phyloP scores from a whole-genome alignment of 148 eudicot genomes.

The Polygonum aviculare region DNA sequence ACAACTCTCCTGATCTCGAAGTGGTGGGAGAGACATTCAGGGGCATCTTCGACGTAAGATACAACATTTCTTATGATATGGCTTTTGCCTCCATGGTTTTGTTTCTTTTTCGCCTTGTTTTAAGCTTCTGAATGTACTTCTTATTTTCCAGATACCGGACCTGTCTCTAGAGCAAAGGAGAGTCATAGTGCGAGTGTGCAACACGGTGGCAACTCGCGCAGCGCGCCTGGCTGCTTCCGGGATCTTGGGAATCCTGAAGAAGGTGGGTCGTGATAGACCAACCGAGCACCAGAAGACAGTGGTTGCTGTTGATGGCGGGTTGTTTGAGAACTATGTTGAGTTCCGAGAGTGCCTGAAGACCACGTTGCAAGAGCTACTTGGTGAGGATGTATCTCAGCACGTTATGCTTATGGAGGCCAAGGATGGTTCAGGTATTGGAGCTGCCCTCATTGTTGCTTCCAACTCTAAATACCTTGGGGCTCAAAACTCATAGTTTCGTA shows the following conservation, averaged over 20 bases:
- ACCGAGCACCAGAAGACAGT: conserved; percentile 35
- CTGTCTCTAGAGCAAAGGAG: conserved; percentile 43
- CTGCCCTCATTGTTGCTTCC: conserved; percentile 82
- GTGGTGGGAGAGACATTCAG: conserved; percentile 42
- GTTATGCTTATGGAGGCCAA: conserved; percentile 44
- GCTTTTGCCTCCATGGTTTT: too few relatives aligned
- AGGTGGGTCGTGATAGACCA: conserved; percentile 45
- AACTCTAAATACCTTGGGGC: conserved; percentile 25
- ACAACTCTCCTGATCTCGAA: conserved; percentile 53
- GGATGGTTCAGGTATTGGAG: conserved; percentile 86
- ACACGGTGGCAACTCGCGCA: conserved; percentile 60
- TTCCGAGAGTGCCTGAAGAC: conserved; percentile 49
- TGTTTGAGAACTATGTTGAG: conserved; percentile 50
- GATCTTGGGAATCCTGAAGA: conserved; percentile 64
- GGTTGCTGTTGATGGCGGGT: conserved; percentile 68
- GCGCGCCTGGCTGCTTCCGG: conserved; percentile 88
- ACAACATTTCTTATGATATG: too few relatives aligned
- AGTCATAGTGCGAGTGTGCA: conserved; percentile 53
- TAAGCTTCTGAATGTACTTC: background rate
- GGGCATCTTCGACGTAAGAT: conserved; percentile 44
- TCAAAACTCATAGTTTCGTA: background rate
- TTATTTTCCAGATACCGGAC: conserved; percentile 27
- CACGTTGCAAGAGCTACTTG: conserved; percentile 56
- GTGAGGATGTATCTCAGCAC: conserved; percentile 28
- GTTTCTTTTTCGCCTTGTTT: too few relatives aligned